Percentiles rank a stretch among this genome's conserved stretches.
Conservation (phyloP, 169 alveolate species). For the Babesia microti region DNA sequence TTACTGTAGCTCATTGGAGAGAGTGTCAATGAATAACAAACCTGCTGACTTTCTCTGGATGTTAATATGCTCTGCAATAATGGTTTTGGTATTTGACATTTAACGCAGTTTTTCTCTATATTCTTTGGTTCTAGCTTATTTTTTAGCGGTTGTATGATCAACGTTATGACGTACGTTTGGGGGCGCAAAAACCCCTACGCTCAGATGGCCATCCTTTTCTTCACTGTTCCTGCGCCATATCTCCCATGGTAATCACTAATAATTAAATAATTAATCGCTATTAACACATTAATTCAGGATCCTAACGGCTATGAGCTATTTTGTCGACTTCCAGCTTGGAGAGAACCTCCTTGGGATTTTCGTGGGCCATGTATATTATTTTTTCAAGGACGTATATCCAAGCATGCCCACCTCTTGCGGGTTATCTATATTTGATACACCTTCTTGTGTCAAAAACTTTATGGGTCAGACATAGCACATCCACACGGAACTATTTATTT, state of each 20-base stretch:
- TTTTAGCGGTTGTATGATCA: constrained; percentile 79
- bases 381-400: constrained; percentile 79
- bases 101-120: constrained; percentile 44
- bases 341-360: constrained; percentile 76
- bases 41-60: constrained; percentile 77
- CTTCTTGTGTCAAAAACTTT: too few relatives aligned
- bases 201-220: constrained; percentile 67
- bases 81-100: constrained; percentile 37
- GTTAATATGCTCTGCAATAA: constrained; percentile 60
- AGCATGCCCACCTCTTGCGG: constrained; percentile 79
- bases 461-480: neutral
- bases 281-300: constrained; percentile 37
- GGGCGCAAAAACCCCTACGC: constrained; percentile 78
- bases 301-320: constrained; percentile 58
- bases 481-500: neutral
- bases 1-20: constrained; percentile 64
- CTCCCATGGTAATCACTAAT: constrained; percentile 65
- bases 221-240: constrained; percentile 80
- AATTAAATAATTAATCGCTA: neutral
- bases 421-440: constrained; percentile 70
- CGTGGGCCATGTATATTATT: constrained; percentile 81
- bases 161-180: constrained; percentile 84
- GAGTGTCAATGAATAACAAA: constrained; percentile 58
- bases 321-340: constrained; percentile 71
- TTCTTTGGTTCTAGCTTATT: constrained; percentile 67